Percentiles rank a stretch among this genome's conserved stretches.
phyloP scores from a whole-genome alignment of 1,284 basidiomycete genomes.

The Ganoderma leucocontextum region DNA sequence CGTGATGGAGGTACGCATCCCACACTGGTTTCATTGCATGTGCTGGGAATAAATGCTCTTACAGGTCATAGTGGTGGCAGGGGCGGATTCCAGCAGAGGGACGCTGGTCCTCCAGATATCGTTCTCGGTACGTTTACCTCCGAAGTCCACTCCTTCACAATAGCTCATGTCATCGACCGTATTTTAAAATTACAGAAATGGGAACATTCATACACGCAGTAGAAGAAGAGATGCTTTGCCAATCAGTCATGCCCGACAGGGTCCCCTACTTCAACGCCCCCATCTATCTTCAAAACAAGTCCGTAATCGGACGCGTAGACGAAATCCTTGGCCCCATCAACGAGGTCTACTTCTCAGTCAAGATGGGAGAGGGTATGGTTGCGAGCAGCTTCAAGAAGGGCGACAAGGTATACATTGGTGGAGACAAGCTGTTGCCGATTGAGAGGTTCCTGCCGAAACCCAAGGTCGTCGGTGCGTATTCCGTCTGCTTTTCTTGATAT shows the following conservation, averaged over 20 bases:
- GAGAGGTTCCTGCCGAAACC: slow-evolving; percentile 98
- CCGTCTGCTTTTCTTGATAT: slow-evolving; percentile 25
- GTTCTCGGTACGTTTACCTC: slow-evolving; percentile 74
- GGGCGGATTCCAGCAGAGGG: slow-evolving; percentile 69
- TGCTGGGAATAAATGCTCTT: not conserved
- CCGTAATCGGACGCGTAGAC: slow-evolving; percentile 94
- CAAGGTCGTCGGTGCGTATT: slow-evolving; percentile 71
- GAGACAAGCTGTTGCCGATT: slow-evolving; percentile 96
- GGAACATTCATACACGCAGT: slow-evolving; percentile 94
- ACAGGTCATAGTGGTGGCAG: slow-evolving; percentile 40
- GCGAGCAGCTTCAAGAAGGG: slow-evolving; percentile 96
- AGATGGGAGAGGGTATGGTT: slow-evolving; percentile 97
- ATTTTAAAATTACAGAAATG: slow-evolving; percentile 63
- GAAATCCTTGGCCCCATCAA: slow-evolving; percentile 98
- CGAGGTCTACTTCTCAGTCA: slow-evolving; percentile 98
- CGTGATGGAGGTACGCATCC: slow-evolving; percentile 34
- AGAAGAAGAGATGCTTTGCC: slow-evolving; percentile 98
- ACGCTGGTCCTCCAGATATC: slow-evolving; percentile 84
- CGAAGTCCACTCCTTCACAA: not conserved
- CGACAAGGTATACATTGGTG: slow-evolving; percentile 97
- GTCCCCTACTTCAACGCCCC: slow-evolving; percentile 99
- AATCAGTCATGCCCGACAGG: slow-evolving; percentile 85
- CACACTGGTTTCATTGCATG: not conserved
- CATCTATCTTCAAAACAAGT: slow-evolving; percentile 98
- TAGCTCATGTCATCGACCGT: not conserved